These are phyloP conservation scores for Botrytis aclada DNA, from an alignment of 2,329 filamentous ascomycete species.

Conservation along the genomic window DNA sequence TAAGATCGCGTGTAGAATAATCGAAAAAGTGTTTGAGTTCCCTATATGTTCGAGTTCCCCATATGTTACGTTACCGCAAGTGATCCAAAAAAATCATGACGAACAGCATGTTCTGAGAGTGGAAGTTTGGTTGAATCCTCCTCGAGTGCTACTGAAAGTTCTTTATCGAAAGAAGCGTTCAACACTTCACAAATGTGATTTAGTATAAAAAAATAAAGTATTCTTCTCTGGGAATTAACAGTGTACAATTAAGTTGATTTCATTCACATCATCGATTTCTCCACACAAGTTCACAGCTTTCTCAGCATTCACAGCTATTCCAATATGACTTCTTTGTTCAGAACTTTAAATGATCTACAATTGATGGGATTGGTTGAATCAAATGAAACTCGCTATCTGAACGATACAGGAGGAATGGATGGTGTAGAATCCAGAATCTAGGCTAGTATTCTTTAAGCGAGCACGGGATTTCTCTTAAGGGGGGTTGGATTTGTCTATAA, in stretches of 20 bases:
- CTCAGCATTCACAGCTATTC: not conserved
- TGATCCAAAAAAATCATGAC: not conserved
- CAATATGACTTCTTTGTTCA: fast-evolving
- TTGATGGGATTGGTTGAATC: fast-evolving
- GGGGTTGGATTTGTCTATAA: too few species aligned
- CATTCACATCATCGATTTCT: not conserved
- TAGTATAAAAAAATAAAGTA: not conserved
- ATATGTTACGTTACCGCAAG: too few species aligned
- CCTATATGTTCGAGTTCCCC: too few species aligned
- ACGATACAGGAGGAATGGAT: fast-evolving
- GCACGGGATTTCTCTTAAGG: not conserved
- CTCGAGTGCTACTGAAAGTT: not conserved
- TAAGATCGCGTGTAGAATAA: too few species aligned
- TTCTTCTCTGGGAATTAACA: not conserved
- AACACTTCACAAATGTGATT: not conserved
- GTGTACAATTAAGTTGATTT: too few species aligned
- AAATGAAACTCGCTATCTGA: fast-evolving
- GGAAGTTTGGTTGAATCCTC: fast-evolving
- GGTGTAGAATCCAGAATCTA: not conserved
- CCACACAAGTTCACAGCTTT: not conserved
- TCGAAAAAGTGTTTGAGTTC: too few species aligned
- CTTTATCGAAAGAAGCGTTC: not conserved
- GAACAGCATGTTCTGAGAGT: not conserved
- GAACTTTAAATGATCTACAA: fast-evolving
- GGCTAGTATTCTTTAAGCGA: not conserved